phyloP scores from a whole-genome alignment of 306 rosid species.

The Quercus engelmannii region DNA sequence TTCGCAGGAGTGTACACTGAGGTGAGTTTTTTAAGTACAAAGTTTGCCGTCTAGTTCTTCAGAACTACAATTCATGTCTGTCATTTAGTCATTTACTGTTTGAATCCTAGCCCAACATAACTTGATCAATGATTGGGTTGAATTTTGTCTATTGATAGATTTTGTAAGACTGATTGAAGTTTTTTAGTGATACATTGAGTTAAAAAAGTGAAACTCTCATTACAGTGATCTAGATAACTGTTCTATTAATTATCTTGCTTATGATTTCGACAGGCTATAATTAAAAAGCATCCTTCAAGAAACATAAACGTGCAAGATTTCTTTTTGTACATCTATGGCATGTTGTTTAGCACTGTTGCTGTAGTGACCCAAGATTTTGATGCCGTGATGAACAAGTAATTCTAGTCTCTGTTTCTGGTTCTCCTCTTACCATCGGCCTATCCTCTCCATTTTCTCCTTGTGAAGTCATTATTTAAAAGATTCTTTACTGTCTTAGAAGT shows the following conservation, averaged over 20 bases:
- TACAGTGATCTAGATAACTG: slow-evolving; percentile 1
- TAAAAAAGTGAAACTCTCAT: slow-evolving; percentile 7
- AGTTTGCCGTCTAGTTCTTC: slow-evolving; percentile 7
- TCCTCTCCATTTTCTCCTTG: slow-evolving; percentile 2
- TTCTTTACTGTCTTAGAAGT: slow-evolving; percentile 13
- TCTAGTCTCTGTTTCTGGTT: slow-evolving; percentile 26
- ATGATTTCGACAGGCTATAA: slow-evolving; percentile 67
- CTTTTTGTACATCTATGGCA: slow-evolving; percentile 89
- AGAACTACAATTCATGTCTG: neutral
- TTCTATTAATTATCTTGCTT: neutral
- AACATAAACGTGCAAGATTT: slow-evolving; percentile 93
- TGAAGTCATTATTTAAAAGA: slow-evolving; percentile 8
- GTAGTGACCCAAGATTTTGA: slow-evolving; percentile 95
- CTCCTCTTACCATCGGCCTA: slow-evolving; percentile 9
- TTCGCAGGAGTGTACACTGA: slow-evolving; percentile 94
- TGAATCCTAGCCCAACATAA: slow-evolving; percentile 5
- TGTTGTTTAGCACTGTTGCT: slow-evolving; percentile 85
- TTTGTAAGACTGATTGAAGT: neutral
- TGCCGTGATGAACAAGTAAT: slow-evolving; percentile 80
- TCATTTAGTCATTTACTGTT: too few species aligned
- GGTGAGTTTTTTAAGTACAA: slow-evolving; percentile 46
- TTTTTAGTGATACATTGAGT: neutral
- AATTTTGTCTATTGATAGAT: neutral
- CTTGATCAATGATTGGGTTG: neutral
- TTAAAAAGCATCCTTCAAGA: slow-evolving; percentile 91